phyloP scores from a whole-genome alignment of 768 basidiomycete species.

The Tulasnella sp. region DNA sequence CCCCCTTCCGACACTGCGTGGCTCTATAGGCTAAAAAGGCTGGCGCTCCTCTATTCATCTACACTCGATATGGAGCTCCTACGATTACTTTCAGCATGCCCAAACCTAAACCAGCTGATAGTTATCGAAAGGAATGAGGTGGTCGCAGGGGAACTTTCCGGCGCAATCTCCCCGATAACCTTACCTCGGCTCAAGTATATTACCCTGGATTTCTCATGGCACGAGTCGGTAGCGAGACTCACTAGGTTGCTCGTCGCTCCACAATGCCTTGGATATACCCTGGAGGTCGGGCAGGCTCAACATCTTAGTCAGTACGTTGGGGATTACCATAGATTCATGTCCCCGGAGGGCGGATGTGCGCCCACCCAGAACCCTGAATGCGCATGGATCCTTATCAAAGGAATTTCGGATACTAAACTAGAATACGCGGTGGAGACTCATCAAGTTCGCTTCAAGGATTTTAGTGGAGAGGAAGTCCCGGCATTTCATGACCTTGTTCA shows the following conservation, averaged over 20 bases:
- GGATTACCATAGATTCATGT: too few species aligned
- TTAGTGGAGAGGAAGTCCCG: too few species aligned
- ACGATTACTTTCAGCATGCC: neutral
- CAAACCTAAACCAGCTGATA: neutral
- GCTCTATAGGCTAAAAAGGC: neutral
- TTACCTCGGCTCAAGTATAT: neutral
- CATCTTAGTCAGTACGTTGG: too few species aligned
- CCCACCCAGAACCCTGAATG: too few species aligned
- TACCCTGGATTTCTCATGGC: neutral
- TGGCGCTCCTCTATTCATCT: neutral
- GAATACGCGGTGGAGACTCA: too few species aligned
- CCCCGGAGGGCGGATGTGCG: too few species aligned
- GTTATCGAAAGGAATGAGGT: neutral
- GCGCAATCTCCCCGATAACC: neutral
- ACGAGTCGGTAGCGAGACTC: neutral
- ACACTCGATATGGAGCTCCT: neutral
- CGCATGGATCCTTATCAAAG: neutral
- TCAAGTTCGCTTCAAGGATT: too few species aligned
- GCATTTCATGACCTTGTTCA: too few species aligned
- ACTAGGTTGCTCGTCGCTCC: too few species aligned
- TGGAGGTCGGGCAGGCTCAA: too few species aligned
- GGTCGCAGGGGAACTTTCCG: neutral
- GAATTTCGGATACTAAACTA: too few species aligned
- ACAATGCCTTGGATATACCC: too few species aligned
- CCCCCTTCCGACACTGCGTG: neutral